Percentiles rank a stretch among this genome's conserved stretches.
These are phyloP conservation scores for Salix koriyanagi DNA, from an alignment of 345 rosid genomes.

Conservation along the genomic window DNA sequence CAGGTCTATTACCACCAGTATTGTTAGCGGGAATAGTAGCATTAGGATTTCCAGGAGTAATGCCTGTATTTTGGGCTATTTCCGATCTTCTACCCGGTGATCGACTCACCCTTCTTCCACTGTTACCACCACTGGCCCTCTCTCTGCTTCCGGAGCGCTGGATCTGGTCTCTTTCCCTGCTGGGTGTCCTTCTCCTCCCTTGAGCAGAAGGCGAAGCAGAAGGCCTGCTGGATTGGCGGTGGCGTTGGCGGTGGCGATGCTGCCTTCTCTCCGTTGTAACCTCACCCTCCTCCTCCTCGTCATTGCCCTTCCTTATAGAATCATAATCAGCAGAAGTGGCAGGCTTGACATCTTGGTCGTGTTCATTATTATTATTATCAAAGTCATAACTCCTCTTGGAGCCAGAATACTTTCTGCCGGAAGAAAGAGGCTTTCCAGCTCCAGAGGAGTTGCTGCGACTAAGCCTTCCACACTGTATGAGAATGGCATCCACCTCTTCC, in stretches of 20 bases:
- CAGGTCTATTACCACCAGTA: constrained; percentile 40
- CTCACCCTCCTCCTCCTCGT: constrained; percentile 28
- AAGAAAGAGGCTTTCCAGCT: constrained; percentile 30
- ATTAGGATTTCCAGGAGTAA: constrained; percentile 16
- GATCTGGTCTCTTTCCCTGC: constrained; percentile 75
- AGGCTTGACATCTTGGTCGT: constrained; percentile 14
- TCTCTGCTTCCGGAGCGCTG: constrained; percentile 54
- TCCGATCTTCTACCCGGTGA: constrained; percentile 84
- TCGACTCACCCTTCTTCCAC: constrained; percentile 68
- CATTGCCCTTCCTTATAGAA: constrained; percentile 15
- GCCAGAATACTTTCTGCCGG: constrained; percentile 63
- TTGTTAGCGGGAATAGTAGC: not conserved
- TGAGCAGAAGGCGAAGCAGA: constrained; percentile 35
- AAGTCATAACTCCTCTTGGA: constrained; percentile 88
- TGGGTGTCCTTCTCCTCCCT: constrained; percentile 88
- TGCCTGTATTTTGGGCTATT: constrained; percentile 1
- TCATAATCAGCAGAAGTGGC: constrained; percentile 20
- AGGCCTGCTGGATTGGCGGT: constrained; percentile 43
- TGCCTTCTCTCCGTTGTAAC: constrained; percentile 31
- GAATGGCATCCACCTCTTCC: constrained; percentile 89
- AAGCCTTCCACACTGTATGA: constrained; percentile 88
- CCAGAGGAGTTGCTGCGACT: constrained; percentile 76
- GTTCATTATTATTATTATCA: constrained; percentile 42
- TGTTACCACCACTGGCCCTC: constrained; percentile 32
- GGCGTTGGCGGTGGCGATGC: constrained; percentile 54